Base-by-base conservation (phyloP, 768 basidiomycete genomes). In the Trametes punicea region DNA sequence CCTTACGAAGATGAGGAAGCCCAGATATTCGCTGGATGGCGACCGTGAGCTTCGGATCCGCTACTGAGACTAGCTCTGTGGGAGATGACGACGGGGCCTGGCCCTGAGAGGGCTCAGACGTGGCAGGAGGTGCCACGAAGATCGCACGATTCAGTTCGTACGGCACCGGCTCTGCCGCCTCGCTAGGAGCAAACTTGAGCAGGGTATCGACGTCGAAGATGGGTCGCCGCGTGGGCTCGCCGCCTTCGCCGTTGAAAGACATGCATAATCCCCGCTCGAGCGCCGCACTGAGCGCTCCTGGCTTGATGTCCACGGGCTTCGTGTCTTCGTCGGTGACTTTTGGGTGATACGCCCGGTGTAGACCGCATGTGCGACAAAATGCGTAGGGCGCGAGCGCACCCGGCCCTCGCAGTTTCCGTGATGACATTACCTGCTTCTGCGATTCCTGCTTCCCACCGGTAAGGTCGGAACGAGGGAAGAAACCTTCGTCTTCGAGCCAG, bases 401-500 rank as follows among this genome's bases (percentile, higher is more conserved):
- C 53, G 50, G 36, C 9, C 34, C 25, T 16, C 25, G 42, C 40
- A 41, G 48, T 40, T 34, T 44, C n/a, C 58, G 53, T 23, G 27
- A 38, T 10, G 62, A 49, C 60, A 13, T 46, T 11, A 2, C 41
- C 21, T 23, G 21, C 21, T 47, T 60, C 51, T 34, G 55, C 18
- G 56, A 59, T 4, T 65, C 63, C 15, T 23, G 40, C n/a, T 11
- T 23, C 26, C 26, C n/a, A 11, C 16, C 6, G 16, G 36, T 40
- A 42, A 26, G 21, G 26, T n/a, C 38, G 20, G 57, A 16, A 39
- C 77, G 73, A 20, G 71, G 69, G 59, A 75, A 77, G 29, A 67
- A 67, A 15, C 70, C 70, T 61, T 72, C 64, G 18, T 76, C 75
- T 55, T 76, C 75, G 18, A 80, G 66, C 72, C 76, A 80, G 33